Evolutionary conservation across 2,329 filamentous ascomycete genomes (phyloP).

Genomic region (Metarhizium guizhouense): DNA sequence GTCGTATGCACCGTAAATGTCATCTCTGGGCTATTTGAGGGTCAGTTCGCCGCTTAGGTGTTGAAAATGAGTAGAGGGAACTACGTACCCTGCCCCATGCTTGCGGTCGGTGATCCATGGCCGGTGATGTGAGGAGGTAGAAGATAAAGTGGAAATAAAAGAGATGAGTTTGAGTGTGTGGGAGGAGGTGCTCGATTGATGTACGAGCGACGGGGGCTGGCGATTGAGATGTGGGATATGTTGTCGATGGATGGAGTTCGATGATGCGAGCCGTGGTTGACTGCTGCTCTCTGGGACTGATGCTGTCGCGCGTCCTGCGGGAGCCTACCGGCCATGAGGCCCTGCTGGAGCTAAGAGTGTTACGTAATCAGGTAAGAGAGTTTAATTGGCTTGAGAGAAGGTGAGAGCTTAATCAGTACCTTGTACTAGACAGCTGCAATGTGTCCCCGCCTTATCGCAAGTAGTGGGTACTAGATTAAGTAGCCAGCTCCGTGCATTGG

Average conservation of each 20-base stretch:
- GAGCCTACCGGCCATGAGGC: slow-evolving; percentile 19
- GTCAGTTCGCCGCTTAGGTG: slow-evolving; percentile 7
- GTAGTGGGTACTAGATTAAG: not conserved
- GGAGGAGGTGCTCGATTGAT: not conserved
- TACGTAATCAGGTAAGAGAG: slow-evolving; percentile 19
- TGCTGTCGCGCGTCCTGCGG: slow-evolving; percentile 26
- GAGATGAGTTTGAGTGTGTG: not conserved
- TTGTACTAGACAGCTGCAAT: not conserved
- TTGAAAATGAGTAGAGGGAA: slow-evolving; percentile 8
- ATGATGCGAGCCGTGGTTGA: slow-evolving; percentile 6
- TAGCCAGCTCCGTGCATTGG: not conserved
- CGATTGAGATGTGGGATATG: not conserved
- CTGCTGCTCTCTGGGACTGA: not conserved
- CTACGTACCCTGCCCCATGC: slow-evolving; percentile 60
- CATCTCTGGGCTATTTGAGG: slow-evolving; percentile 72
- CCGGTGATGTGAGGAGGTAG: slow-evolving; percentile 8
- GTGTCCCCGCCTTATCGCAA: not conserved
- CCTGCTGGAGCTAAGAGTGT: slow-evolving; percentile 3
- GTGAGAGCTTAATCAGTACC: not conserved
- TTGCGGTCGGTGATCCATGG: slow-evolving; percentile 66
- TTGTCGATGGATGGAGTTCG: slow-evolving; percentile 10
- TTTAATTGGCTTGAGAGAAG: slow-evolving; percentile 20
- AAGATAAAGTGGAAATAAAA: not conserved
- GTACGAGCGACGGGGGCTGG: not conserved
- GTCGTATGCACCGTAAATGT: slow-evolving; percentile 93